These are phyloP conservation scores for Tubosaeta brunneosetosa DNA, from an alignment of 768 basidiomycete species.

Conservation along the genomic window DNA sequence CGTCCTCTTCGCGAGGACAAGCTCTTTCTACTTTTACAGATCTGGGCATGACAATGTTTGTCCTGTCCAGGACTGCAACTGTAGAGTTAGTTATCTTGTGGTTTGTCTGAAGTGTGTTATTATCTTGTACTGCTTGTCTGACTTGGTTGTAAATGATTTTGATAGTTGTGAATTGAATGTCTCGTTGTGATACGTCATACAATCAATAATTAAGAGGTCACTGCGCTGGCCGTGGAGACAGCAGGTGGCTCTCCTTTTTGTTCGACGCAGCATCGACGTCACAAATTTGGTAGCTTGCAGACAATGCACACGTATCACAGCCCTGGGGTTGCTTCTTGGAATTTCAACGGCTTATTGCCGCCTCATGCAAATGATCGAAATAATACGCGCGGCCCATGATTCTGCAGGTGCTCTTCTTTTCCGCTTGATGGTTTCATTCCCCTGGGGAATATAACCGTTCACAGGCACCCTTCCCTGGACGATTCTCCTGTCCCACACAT, in stretches of 20 bases:
- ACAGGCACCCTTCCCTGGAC: slow-evolving; percentile 18
- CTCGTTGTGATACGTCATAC: not conserved
- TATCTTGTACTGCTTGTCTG: not conserved
- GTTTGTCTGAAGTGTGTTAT: not conserved
- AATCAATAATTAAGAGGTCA: too few relatives aligned
- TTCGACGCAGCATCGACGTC: not conserved
- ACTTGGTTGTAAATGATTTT: too few relatives aligned
- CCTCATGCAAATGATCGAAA: slow-evolving; percentile 16
- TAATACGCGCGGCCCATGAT: slow-evolving; percentile 1
- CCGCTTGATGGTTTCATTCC: slow-evolving; percentile 2
- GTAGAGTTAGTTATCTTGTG: not conserved
- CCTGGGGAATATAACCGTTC: slow-evolving; percentile 9
- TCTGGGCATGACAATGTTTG: not conserved
- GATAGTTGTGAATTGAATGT: not conserved
- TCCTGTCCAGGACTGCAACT: slow-evolving; percentile 2
- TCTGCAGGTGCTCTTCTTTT: slow-evolving; percentile 2
- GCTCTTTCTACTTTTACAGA: not conserved
- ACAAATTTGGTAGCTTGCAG: not conserved
- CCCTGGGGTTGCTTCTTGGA: not conserved
- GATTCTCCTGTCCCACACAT: slow-evolving; percentile 17
- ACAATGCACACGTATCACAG: slow-evolving; percentile 3
- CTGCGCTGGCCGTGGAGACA: too few relatives aligned
- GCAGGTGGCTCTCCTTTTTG: not conserved
- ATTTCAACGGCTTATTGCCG: slow-evolving; percentile 1
- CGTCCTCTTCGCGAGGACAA: slow-evolving; percentile 15